Conservation (phyloP, 208 protist genomes). For the Leptomonas pyrrhocoris region DNA sequence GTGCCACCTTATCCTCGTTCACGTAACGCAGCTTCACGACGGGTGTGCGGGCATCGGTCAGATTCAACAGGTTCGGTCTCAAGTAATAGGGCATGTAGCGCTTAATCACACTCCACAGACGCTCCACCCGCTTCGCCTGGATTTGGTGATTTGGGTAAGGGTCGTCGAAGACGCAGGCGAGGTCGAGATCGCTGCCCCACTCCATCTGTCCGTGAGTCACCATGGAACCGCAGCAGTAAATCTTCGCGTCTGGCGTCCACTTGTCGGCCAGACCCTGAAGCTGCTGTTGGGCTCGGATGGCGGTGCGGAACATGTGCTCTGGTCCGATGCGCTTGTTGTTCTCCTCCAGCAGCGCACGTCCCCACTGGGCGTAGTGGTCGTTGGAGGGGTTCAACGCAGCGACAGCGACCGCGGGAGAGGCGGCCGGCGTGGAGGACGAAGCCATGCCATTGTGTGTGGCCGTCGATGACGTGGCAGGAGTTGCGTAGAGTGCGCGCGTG, state of each 20-base stretch:
- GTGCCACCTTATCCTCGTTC: conserved; percentile 83
- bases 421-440: background rate
- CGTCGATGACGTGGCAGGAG: background rate
- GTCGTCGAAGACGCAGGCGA: conserved; percentile 91
- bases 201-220: conserved; percentile 91
- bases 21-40: conserved; percentile 84
- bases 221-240: conserved; percentile 87
- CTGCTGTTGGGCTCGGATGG: conserved; percentile 80
- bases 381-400: conserved; percentile 44
- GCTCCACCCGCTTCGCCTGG: conserved; percentile 85
- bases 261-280: conserved; percentile 84
- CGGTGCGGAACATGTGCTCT: conserved; percentile 87
- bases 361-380: conserved; percentile 84
- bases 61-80: conserved; percentile 65
- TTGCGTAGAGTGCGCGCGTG: conserved; percentile 6
- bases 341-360: conserved; percentile 69
- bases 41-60: conserved; percentile 85
- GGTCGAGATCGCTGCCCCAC: conserved; percentile 89
- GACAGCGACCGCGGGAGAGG: conserved; percentile 7
- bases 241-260: conserved; percentile 91
- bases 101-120: conserved; percentile 89
- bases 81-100: conserved; percentile 87
- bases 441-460: background rate
- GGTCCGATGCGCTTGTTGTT: conserved; percentile 84
- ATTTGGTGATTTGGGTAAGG: conserved; percentile 79